phyloP scores from a whole-genome alignment of 805 yeast species.

The Wickerhamiella bombiphila region DNA sequence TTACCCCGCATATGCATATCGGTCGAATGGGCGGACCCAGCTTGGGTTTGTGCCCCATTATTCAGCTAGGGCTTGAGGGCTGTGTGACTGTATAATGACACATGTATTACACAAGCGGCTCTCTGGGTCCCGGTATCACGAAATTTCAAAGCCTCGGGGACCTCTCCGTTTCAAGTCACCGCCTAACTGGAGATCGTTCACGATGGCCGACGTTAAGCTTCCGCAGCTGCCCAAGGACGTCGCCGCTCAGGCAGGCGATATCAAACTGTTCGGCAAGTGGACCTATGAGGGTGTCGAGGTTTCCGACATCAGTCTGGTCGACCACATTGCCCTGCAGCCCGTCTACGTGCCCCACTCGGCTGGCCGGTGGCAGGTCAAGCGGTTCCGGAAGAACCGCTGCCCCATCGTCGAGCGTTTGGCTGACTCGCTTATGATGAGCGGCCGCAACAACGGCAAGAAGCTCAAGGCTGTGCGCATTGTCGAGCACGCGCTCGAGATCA shows the following conservation, averaged over 20 bases:
- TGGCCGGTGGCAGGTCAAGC: constrained; percentile 98
- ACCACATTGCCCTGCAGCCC: constrained; percentile 96
- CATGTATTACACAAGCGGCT: too few species aligned
- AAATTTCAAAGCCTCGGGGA: too few species aligned
- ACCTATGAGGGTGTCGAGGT: constrained; percentile 94
- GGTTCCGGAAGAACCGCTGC: constrained; percentile 99
- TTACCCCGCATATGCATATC: too few species aligned
- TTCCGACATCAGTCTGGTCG: constrained; percentile 95
- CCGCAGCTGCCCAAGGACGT: constrained; percentile 94
- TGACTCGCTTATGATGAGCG: constrained; percentile 99
- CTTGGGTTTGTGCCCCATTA: too few species aligned
- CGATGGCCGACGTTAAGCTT: too few species aligned
- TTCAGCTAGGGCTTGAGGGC: too few species aligned
- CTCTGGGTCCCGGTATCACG: too few species aligned
- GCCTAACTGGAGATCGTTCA: too few species aligned
- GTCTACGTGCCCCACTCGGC: constrained; percentile 98
- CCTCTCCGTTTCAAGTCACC: too few species aligned
- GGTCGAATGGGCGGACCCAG: too few species aligned
- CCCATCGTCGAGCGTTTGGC: constrained; percentile 98
- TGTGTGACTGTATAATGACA: too few species aligned
- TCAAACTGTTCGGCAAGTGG: constrained; percentile 99
- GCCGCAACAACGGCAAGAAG: constrained; percentile 99
- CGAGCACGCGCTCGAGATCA: constrained; percentile 97
- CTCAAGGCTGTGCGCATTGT: constrained; percentile 99
- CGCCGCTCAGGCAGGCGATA: constrained; percentile 88